Percentiles rank a stretch among this genome's conserved stretches.
Evolutionary conservation across 495 filamentous ascomycete species (phyloP).

Genomic region (Pyronema domesticum): DNA sequence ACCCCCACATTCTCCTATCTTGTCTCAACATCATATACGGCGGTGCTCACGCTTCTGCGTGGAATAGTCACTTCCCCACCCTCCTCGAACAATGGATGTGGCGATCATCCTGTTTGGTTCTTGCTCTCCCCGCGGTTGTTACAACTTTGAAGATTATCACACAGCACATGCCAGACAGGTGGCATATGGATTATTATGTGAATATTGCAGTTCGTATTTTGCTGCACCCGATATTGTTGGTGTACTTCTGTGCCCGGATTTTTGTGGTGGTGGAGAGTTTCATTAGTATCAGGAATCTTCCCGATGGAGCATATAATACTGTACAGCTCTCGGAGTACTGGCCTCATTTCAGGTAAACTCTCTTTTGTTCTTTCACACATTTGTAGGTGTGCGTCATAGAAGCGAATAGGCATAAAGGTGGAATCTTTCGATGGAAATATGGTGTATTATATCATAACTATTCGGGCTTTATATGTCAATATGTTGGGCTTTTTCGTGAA

Average conservation of each 20-base stretch:
- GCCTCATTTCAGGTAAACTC: not conserved
- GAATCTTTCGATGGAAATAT: no score
- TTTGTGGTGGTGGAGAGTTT: conserved; percentile 8
- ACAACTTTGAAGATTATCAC: not conserved
- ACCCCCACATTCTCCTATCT: not conserved
- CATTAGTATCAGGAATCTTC: conserved; percentile 3
- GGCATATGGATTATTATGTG: conserved; percentile 2
- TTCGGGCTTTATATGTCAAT: no score
- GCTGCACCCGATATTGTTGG: not conserved
- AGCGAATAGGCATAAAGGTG: no score
- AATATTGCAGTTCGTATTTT: not conserved
- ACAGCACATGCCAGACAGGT: not conserved
- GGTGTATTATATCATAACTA: no score
- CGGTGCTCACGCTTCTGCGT: conserved; percentile 4
- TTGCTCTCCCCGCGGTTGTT: not conserved
- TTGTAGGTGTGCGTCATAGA: no score
- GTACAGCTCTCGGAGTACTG: not conserved
- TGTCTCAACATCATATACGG: conserved; percentile 1
- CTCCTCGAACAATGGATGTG: conserved; percentile 4
- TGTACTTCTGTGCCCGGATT: conserved; percentile 1
- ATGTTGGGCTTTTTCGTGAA: no score
- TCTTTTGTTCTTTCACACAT: no score
- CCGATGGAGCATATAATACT: conserved; percentile 1
- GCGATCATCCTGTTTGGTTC: conserved; percentile 4
- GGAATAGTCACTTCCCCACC: conserved; percentile 10